A percentile compares a stretch with the other conserved stretches of the same genome.
These are phyloP conservation scores for Populus tremula DNA, from an alignment of 345 rosid species.

Conservation along the genomic window DNA sequence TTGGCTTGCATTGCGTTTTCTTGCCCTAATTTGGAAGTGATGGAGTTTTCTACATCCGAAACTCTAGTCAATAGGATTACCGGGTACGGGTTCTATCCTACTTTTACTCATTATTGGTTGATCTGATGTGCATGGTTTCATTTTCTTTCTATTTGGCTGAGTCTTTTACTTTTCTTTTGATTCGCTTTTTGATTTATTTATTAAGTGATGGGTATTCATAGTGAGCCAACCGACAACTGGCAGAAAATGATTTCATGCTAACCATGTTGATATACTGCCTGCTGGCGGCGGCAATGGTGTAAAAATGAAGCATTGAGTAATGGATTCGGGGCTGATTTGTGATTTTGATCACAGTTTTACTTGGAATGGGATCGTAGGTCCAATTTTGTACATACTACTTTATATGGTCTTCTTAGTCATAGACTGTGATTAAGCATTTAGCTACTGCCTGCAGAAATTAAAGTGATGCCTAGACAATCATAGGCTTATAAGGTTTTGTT, in stretches of 20 bases:
- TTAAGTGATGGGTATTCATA: not conserved
- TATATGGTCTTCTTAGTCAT: not conserved
- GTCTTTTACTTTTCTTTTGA: not conserved
- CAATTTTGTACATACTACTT: not conserved
- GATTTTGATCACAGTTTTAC: not conserved
- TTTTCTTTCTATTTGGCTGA: not conserved
- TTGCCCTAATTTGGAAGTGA: conserved; percentile 73
- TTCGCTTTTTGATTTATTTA: not conserved
- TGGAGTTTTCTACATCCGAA: conserved; percentile 66
- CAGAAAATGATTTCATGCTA: not conserved
- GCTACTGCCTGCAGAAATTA: not conserved
- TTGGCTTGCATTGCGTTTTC: conserved; percentile 95
- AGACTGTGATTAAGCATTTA: not conserved
- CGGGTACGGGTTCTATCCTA: conserved; percentile 50
- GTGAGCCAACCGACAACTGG: not conserved
- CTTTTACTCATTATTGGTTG: not conserved
- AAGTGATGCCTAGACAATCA: not conserved
- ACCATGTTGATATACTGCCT: not conserved
- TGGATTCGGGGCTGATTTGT: not conserved
- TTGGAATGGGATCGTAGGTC: not conserved
- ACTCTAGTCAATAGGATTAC: conserved; percentile 71
- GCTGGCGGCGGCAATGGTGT: not conserved
- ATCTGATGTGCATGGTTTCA: not conserved
- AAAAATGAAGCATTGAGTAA: not conserved
- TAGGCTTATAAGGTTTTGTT: not conserved